Percentiles rank a stretch among this genome's conserved stretches.
Conservation (phyloP, 805 yeast species). For the Lipomyces spencermartinsiae region DNA sequence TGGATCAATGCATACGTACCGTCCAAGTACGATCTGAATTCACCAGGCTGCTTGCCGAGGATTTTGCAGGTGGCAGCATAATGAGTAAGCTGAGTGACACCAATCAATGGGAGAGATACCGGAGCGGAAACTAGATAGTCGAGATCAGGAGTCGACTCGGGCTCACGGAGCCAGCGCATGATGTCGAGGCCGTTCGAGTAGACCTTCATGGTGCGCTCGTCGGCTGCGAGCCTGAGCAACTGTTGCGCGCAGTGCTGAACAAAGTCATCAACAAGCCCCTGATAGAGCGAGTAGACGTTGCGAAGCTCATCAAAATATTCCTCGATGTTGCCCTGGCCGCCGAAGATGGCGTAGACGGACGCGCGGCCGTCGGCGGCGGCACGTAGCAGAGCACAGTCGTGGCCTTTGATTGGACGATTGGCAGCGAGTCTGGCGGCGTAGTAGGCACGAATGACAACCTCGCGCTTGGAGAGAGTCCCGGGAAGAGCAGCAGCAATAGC, state of each 20-base stretch:
- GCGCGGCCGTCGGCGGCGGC: conserved; percentile 63
- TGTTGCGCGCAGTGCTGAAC: conserved; percentile 71
- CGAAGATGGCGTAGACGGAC: conserved; percentile 81
- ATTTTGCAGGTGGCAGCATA: conserved; percentile 85
- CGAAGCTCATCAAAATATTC: conserved; percentile 97
- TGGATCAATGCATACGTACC: conserved; percentile 15
- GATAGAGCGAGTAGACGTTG: conserved; percentile 78
- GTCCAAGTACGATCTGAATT: conserved; percentile 65
- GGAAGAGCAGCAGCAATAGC: conserved; percentile 75
- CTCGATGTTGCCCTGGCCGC: conserved; percentile 99
- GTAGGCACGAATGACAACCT: conserved; percentile 78
- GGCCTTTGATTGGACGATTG: conserved; percentile 56
- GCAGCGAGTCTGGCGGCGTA: conserved; percentile 63
- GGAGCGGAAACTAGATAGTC: conserved; percentile 91
- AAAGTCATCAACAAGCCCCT: conserved; percentile 74
- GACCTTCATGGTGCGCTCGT: conserved; percentile 80
- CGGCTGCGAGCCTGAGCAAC: conserved; percentile 68
- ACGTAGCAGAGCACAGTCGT: conserved; percentile 67
- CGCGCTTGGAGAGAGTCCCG: conserved; percentile 67
- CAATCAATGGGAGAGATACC: conserved; percentile 95
- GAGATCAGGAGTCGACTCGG: conserved; percentile 85
- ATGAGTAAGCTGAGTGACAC: conserved; percentile 93
- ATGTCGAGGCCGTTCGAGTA: conserved; percentile 94
- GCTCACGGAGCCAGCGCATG: conserved; percentile 82
- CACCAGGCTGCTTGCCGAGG: conserved; percentile 88